Base-by-base conservation (phyloP, 2,329 filamentous ascomycete species). In the Cladosporium halotolerans region DNA sequence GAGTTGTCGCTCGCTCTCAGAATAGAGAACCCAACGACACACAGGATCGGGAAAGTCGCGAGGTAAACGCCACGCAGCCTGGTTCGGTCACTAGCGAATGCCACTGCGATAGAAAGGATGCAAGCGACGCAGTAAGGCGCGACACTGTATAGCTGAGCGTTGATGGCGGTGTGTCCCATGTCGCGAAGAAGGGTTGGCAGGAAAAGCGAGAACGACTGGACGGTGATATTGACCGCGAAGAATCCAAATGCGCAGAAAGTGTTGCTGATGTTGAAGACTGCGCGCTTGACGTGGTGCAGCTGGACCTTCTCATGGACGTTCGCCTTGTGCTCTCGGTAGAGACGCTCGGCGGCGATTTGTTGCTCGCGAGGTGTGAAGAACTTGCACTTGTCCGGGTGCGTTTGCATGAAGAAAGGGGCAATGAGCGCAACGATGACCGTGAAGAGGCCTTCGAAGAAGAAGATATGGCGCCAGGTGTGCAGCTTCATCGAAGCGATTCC, bases 391-490 rank as follows among this genome's bases (percentile, higher is more conserved):
- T 66, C 63, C 0, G 80, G 79, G 9, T 65, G 72, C 7, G 72
- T 73, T 0, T 79, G 79, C 70, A 83, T 75, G 56, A 79, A 67
- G 48, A 78, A 70, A 0, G 79, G 78, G 1, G 79, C 76, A 1
- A 69, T 54, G 1, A 74, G 38, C 0, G 36, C 79, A 10, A 78
- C 60, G 40, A 78, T 54, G 18, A 76, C 65, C 9, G 80, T 83
- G 56, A 82, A 60, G 40, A 82, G 63, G 0, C 80, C 81, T 62
- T 83, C 80, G 55, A 84, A 82, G 68, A 83, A 82, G 70, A 83
- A 83, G 59, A 84, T 84, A 64, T 79, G 79, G 55, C 77, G 72
- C 78, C 78, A 80, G 0, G 72, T 76, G 57, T 76, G 69, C 49
- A 82, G 72, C 28, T 62, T 69, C 55, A 70, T 70, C 2, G 66